These are phyloP conservation scores for Cicer arietinum DNA, from an alignment of 306 rosid genomes.

Conservation along the genomic window DNA sequence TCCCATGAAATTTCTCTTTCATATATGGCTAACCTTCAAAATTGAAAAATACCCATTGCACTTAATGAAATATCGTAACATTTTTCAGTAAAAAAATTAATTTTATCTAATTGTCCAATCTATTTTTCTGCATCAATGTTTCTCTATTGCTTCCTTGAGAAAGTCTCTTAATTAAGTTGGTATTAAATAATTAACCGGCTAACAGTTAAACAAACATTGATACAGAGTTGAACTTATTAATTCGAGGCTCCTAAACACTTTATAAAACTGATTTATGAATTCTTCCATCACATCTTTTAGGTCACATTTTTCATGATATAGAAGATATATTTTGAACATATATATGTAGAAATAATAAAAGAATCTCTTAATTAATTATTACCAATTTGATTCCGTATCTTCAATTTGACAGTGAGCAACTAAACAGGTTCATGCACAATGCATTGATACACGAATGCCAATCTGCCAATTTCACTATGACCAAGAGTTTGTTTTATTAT, in stretches of 20 bases:
- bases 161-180: background rate
- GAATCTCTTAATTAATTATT: slow-evolving; percentile 1
- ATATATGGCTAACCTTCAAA: too few relatives aligned
- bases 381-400: slow-evolving; percentile 38
- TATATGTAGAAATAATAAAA: background rate
- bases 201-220: background rate
- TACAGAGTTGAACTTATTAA: slow-evolving; percentile 8
- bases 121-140: too few relatives aligned
- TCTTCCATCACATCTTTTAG: background rate
- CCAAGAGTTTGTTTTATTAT: slow-evolving; percentile 38
- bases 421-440: slow-evolving; percentile 44
- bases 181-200: background rate
- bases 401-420: slow-evolving; percentile 31
- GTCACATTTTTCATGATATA: slow-evolving; percentile 21
- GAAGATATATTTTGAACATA: background rate
- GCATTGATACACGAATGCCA: background rate
- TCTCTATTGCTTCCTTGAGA: too few relatives aligned
- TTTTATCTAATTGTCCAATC: background rate
- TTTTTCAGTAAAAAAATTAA: too few relatives aligned
- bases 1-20: too few relatives aligned
- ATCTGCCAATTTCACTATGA: slow-evolving; percentile 34
- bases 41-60: too few relatives aligned
- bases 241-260: background rate
- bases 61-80: too few relatives aligned
- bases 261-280: background rate